Evolutionary conservation across 257 asterid species (phyloP).

Genomic region (Nicotiana tabacum): DNA sequence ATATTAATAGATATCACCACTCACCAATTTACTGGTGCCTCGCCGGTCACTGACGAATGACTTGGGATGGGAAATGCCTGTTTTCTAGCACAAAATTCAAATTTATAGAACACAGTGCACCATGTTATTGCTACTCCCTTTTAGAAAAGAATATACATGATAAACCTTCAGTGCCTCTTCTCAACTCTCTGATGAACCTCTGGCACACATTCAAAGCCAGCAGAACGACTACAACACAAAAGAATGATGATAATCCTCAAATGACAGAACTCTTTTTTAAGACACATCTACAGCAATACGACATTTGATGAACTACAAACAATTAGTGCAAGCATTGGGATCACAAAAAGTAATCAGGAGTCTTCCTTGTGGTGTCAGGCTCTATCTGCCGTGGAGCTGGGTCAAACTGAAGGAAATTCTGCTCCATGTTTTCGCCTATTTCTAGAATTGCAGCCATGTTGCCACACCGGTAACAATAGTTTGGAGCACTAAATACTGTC

Average conservation of each 20-base stretch:
- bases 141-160: constrained; percentile 51
- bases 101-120: constrained; percentile 42
- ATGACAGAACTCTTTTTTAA: constrained; percentile 47
- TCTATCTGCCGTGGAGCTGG: constrained; percentile 97
- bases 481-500: constrained; percentile 91
- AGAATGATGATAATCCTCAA: constrained; percentile 52
- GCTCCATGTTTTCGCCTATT: constrained; percentile 93
- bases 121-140: constrained; percentile 40
- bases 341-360: constrained; percentile 93
- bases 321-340: constrained; percentile 21
- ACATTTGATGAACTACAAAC: constrained; percentile 32
- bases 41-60: not conserved
- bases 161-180: constrained; percentile 36
- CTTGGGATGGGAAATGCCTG: not conserved
- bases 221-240: constrained; percentile 41
- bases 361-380: constrained; percentile 90
- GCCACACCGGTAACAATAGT: constrained; percentile 95
- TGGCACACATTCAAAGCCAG: constrained; percentile 40
- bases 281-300: constrained; percentile 61
- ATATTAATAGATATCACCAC: not conserved
- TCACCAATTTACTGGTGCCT: not conserved
- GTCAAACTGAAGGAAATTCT: constrained; percentile 92
- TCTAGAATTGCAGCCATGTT: constrained; percentile 98
- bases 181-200: constrained; percentile 34
- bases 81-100: constrained; percentile 12